These are phyloP conservation scores for Neoboletus magnificus DNA, from an alignment of 768 basidiomycete genomes.

Conservation along the genomic window DNA sequence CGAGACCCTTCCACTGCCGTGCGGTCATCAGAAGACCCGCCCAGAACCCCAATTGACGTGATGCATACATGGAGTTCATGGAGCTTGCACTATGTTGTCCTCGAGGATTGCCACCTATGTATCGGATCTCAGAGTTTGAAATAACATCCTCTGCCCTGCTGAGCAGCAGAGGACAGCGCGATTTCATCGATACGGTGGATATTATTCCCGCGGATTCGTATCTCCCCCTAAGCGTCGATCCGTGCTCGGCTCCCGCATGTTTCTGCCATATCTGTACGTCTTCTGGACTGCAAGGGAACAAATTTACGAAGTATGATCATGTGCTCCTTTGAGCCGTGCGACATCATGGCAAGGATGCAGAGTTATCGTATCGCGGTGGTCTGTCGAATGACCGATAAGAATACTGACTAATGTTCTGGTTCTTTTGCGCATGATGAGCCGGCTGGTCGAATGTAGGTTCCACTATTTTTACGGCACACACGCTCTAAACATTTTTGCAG, in stretches of 20 bases:
- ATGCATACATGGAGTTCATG: background rate
- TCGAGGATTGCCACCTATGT: background rate
- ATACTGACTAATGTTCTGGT: slow-evolving; percentile 13
- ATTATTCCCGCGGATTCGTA: slow-evolving; percentile 9
- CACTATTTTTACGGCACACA: slow-evolving; percentile 21
- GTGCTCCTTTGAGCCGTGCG: background rate
- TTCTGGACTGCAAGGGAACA: slow-evolving; percentile 1
- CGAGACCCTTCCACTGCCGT: slow-evolving; percentile 2
- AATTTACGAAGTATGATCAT: slow-evolving; percentile 2
- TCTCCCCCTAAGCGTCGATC: slow-evolving; percentile 3
- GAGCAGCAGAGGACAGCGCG: background rate
- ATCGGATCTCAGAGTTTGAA: background rate
- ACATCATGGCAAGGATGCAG: background rate
- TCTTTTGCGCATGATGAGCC: slow-evolving; percentile 12
- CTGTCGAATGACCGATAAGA: slow-evolving; percentile 7
- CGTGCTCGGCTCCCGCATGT: background rate
- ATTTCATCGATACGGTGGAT: background rate
- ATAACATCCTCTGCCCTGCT: background rate
- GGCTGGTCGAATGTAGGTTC: slow-evolving; percentile 3
- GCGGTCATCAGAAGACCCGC: background rate
- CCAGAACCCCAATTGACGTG: slow-evolving; percentile 12
- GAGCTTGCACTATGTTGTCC: background rate
- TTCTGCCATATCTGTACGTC: slow-evolving; percentile 1
- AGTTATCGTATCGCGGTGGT: background rate
- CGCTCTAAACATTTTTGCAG: background rate